A percentile compares a stretch with the other conserved stretches of the same genome.
Evolutionary conservation across 352 stramenopile genomes (phyloP).

Genomic region (Aphanomyces astaci): DNA sequence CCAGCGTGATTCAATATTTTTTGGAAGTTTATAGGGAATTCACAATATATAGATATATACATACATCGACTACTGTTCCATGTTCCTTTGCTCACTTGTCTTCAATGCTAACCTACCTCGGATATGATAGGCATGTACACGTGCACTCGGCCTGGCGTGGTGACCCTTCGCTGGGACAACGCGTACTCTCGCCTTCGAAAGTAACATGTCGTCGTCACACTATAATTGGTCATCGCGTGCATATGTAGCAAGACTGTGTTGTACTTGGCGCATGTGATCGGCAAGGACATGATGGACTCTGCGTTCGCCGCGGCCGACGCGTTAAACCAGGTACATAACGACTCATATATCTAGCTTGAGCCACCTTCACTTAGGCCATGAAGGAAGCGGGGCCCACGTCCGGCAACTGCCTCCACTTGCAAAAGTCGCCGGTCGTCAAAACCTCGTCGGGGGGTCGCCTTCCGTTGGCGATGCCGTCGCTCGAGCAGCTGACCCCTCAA

Average conservation of each 20-base stretch:
- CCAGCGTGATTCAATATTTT: too few species aligned
- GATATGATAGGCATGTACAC: slow-evolving; percentile 39
- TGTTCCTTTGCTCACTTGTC: not conserved
- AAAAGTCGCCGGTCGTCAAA: slow-evolving; percentile 5
- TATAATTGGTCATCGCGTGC: not conserved
- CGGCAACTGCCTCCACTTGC: slow-evolving; percentile 17
- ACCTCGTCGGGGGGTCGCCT: not conserved
- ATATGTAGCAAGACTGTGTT: slow-evolving; percentile 55
- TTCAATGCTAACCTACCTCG: too few species aligned
- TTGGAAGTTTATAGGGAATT: too few species aligned
- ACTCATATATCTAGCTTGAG: not conserved
- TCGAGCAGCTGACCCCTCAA: slow-evolving; percentile 7
- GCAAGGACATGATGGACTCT: slow-evolving; percentile 60
- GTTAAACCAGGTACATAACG: slow-evolving; percentile 38
- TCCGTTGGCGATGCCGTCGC: not conserved
- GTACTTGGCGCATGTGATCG: slow-evolving; percentile 69
- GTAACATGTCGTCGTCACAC: slow-evolving; percentile 25
- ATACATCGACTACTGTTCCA: too few species aligned
- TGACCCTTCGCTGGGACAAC: slow-evolving; percentile 69
- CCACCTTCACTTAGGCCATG: slow-evolving; percentile 5
- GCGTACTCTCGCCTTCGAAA: slow-evolving; percentile 67
- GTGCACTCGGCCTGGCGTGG: slow-evolving; percentile 45
- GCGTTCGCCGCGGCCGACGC: slow-evolving; percentile 58
- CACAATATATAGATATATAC: too few species aligned
- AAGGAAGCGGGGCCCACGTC: slow-evolving; percentile 1